These are phyloP conservation scores for Stropharia rugosoannulata DNA, from an alignment of 768 basidiomycete genomes.

Conservation along the genomic window DNA sequence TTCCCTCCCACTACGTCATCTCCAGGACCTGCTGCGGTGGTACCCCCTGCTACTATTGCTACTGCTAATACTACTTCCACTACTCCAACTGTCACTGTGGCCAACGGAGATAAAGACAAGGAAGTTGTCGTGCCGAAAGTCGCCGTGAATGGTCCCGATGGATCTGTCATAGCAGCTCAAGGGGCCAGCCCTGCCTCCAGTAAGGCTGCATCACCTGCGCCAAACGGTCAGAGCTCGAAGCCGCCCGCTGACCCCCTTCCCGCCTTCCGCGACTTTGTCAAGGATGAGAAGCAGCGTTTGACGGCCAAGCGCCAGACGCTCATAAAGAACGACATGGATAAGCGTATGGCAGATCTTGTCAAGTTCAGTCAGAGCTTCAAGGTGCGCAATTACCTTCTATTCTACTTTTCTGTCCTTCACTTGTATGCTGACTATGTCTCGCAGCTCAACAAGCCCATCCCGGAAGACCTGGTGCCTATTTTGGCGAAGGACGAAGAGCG, in stretches of 20 bases:
- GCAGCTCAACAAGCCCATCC: constrained; percentile 92
- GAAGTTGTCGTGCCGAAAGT: constrained; percentile 66
- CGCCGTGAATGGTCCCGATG: constrained; percentile 78
- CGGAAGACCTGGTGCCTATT: constrained; percentile 90
- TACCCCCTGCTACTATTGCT: constrained; percentile 15
- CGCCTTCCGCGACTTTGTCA: constrained; percentile 91
- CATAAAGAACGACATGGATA: constrained; percentile 92
- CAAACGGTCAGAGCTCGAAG: constrained; percentile 38
- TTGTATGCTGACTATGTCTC: constrained; percentile 1
- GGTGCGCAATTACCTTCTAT: constrained; percentile 42
- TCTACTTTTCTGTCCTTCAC: not conserved
- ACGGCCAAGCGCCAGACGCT: constrained; percentile 89
- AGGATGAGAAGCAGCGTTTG: constrained; percentile 85
- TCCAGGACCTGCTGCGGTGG: not conserved
- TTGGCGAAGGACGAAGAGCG: constrained; percentile 93
- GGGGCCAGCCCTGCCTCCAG: constrained; percentile 46
- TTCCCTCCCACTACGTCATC: constrained; percentile 7
- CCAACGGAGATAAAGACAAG: constrained; percentile 21
- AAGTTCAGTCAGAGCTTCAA: constrained; percentile 95
- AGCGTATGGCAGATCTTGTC: constrained; percentile 87
- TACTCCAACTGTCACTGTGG: not conserved
- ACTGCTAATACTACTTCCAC: constrained; percentile 20
- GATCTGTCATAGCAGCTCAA: constrained; percentile 43
- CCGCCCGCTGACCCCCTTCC: constrained; percentile 74
- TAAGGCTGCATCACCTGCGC: constrained; percentile 66